These are phyloP conservation scores for Panaeolus cyanescens DNA, from an alignment of 768 basidiomycete species.

Conservation along the genomic window DNA sequence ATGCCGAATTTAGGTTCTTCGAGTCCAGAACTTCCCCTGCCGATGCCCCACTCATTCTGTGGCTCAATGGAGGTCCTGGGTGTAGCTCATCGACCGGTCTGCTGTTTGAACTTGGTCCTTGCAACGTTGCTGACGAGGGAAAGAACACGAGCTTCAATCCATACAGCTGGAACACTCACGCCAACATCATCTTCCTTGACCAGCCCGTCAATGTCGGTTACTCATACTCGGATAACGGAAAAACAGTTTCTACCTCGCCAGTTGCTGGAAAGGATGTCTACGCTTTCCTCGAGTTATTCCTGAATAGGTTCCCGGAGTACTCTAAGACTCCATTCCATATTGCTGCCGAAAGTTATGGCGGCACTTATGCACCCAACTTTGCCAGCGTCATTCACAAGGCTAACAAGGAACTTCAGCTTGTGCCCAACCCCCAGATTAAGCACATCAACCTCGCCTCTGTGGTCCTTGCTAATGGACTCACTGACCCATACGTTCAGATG, in stretches of 20 bases:
- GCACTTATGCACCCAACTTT: constrained; percentile 84
- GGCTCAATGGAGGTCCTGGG: constrained; percentile 85
- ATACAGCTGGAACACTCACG: constrained; percentile 82
- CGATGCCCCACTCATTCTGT: constrained; percentile 82
- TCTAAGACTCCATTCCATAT: constrained; percentile 71
- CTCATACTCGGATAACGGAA: constrained; percentile 80
- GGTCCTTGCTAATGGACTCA: constrained; percentile 86
- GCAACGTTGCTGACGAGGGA: constrained; percentile 69
- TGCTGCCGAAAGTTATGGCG: constrained; percentile 79
- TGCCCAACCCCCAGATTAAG: constrained; percentile 49
- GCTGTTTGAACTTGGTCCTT: constrained; percentile 92
- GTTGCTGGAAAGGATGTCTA: constrained; percentile 90
- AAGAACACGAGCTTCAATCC: constrained; percentile 72
- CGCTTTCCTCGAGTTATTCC: constrained; percentile 81
- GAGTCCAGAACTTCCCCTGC: constrained; percentile 77
- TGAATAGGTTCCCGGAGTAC: constrained; percentile 76
- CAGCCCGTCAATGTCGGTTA: constrained; percentile 90
- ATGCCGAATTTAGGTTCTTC: constrained; percentile 66
- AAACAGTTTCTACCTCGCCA: constrained; percentile 76
- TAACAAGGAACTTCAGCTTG: constrained; percentile 60
- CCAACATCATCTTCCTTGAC: constrained; percentile 78
- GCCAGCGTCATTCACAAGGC: constrained; percentile 79
- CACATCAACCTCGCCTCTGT: constrained; percentile 82
- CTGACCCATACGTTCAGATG: constrained; percentile 83
- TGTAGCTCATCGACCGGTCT: constrained; percentile 82